A percentile compares a stretch with the other conserved stretches of the same genome.
Conservation (phyloP, 495 filamentous ascomycete genomes). For the Collariella sp. region DNA sequence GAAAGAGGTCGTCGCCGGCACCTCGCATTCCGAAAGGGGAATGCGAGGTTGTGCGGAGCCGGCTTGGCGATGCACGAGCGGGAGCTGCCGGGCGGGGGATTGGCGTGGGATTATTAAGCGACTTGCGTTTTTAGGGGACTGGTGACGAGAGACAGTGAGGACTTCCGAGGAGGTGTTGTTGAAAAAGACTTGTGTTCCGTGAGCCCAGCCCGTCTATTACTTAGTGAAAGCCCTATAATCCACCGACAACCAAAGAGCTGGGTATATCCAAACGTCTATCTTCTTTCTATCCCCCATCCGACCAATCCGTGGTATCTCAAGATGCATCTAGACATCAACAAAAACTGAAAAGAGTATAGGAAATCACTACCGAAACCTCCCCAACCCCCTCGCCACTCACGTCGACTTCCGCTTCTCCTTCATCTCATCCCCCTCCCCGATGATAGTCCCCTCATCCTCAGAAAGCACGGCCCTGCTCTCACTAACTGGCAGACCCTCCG, state of each 20-base stretch:
- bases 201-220: no score
- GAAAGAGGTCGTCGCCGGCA: background rate
- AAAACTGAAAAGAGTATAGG: background rate
- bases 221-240: no score
- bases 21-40: constrained; percentile 1
- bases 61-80: constrained; percentile 3
- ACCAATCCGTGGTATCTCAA: background rate
- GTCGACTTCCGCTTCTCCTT: background rate
- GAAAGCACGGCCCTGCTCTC: constrained; percentile 12
- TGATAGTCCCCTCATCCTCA: constrained; percentile 20
- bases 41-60: background rate
- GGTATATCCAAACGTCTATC: background rate
- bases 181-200: no score
- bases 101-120: constrained; percentile 2
- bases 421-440: constrained; percentile 6
- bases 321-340: background rate
- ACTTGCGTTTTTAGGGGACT: background rate
- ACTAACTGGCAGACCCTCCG: background rate
- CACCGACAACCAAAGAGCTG: background rate
- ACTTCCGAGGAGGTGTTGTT: no score
- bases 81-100: background rate
- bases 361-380: background rate
- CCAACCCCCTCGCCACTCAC: background rate
- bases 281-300: background rate
- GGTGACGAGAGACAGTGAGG: no score